Conservation (phyloP, 345 rosid species). For the Boechera retrofracta region DNA sequence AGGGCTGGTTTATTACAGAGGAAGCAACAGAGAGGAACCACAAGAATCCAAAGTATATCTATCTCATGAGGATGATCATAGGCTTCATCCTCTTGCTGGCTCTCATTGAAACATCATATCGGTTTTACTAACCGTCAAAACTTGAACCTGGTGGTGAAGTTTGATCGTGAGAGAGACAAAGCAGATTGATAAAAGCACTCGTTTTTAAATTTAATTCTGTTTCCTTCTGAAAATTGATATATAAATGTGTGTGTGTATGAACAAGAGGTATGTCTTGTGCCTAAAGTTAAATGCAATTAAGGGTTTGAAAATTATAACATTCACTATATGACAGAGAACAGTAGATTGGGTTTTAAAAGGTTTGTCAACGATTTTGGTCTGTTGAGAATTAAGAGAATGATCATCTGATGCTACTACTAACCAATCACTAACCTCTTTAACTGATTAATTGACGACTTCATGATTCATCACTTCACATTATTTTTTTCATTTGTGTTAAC, state of each 20-base stretch:
- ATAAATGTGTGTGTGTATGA: background rate
- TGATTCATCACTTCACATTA: too few relatives aligned
- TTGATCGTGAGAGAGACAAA: background rate
- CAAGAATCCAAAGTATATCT: background rate
- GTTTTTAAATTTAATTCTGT: background rate
- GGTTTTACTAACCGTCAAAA: slow-evolving; percentile 9
- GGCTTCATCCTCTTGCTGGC: slow-evolving; percentile 30
- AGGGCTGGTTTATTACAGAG: slow-evolving; percentile 19
- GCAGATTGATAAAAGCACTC: background rate
- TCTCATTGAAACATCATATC: slow-evolving; percentile 24
- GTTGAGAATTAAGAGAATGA: background rate
- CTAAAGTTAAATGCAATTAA: background rate
- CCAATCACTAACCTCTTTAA: background rate
- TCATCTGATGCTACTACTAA: too few relatives aligned
- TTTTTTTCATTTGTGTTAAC: too few relatives aligned
- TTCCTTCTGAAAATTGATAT: background rate
- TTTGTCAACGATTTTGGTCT: background rate
- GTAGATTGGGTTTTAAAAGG: background rate
- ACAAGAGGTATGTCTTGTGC: background rate
- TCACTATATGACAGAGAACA: background rate
- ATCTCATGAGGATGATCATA: slow-evolving; percentile 28
- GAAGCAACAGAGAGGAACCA: background rate
- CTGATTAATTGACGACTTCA: too few relatives aligned
- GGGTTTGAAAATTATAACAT: background rate
- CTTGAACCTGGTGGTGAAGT: background rate